Evolutionary conservation across 768 basidiomycete species (phyloP), one percentile per base, ranked within the genome.

Genomic region (Omphalotus guepiniiformis): DNA sequence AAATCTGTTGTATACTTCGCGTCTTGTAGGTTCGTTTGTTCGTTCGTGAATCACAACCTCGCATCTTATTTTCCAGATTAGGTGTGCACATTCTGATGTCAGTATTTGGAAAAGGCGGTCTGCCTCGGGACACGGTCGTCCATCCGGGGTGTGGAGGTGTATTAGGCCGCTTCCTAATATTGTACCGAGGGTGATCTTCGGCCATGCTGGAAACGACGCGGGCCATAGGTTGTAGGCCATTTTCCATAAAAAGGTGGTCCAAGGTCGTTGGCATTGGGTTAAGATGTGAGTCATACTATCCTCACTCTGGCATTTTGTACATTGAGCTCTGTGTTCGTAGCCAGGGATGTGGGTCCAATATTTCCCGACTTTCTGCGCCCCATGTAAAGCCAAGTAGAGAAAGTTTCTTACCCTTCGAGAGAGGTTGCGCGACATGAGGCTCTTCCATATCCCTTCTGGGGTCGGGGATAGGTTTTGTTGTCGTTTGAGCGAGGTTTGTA

Each of bases 261-360:
- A 45, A 0, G 51, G 53, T 4, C 25, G 3, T 15, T 4, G 1
- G 32, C 56, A 57, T 7, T 47, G 13, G 0, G 47, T 18, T 0
- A 53, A 49, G 13, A 57, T 55, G 34, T 58, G 56, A 21, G 51
- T 29, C 22, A 58, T 34, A 2, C 28, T 15, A 11, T 58, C 57
- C 0, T 25, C 13, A 9, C 19, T 49, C 0, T 30, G 19, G 37
- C 57, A 58, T 1, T 29, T 15, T 13, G 6, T 8, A 42, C 57
- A 58, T 2, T 4, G 6, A 6, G 34, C 45, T 19, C 53, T n/a
- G 3, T 55, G 50, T 22, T 55, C 50, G 18, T 8, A 49, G 1
- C 18, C 22, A 3, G 42, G 46, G 12, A 52, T 49, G 34, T 50
- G 34, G 8, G 25, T 19, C 54, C 54, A 55, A 43, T 39, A 52